A percentile compares a stretch with the other conserved stretches of the same genome.
Evolutionary conservation across 768 basidiomycete genomes (phyloP).

Genomic region (Porpolomopsis calyptriformis): DNA sequence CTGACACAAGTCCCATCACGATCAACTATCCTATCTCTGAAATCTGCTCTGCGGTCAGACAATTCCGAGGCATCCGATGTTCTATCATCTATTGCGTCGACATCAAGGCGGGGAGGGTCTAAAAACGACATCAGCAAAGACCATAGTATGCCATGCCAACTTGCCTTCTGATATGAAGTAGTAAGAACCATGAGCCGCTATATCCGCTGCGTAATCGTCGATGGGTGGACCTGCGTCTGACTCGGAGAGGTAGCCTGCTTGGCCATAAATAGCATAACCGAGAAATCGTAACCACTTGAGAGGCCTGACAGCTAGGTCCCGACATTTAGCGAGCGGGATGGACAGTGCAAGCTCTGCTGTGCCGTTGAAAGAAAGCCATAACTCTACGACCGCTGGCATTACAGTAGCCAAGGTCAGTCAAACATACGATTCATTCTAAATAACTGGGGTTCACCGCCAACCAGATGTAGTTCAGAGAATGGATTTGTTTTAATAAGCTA

Average conservation of each 20-base stretch:
- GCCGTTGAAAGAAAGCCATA: conserved; percentile 2
- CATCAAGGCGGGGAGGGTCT: conserved; percentile 3
- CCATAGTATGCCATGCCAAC: conserved; percentile 1
- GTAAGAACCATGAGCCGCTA: conserved; percentile 3
- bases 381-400: conserved; percentile 1
- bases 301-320: background rate
- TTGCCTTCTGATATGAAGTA: conserved; percentile 5
- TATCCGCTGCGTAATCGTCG: conserved; percentile 2
- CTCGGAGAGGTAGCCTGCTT: conserved; percentile 3
- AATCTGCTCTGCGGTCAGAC: conserved; percentile 1
- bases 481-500: too few relatives aligned
- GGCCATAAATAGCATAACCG: conserved; percentile 3
- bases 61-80: conserved; percentile 3
- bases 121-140: conserved; percentile 4
- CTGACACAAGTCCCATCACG: conserved; percentile 10
- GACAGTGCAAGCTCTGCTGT: conserved; percentile 2
- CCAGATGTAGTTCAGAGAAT: too few relatives aligned
- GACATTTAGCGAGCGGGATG: conserved; percentile 5
- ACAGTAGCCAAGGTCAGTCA: background rate
- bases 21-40: conserved; percentile 5
- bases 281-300: conserved; percentile 4
- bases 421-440: too few relatives aligned
- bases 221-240: background rate
- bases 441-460: too few relatives aligned
- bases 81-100: conserved; percentile 7